phyloP scores from a whole-genome alignment of 2,329 filamentous ascomycete species.

The Scedosporium minutisporum region DNA sequence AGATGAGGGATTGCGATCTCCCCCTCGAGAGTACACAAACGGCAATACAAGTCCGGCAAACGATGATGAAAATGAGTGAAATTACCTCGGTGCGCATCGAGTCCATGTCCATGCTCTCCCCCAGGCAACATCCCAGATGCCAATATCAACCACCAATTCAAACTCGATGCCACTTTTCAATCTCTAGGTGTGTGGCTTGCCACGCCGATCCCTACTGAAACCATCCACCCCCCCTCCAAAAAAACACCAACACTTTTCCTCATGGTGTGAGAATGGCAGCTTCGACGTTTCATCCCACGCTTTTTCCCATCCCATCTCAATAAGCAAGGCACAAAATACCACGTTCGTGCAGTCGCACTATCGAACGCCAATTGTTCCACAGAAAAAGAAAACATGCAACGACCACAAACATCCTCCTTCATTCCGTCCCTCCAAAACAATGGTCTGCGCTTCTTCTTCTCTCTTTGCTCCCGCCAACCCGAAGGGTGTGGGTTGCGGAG shows the following conservation, averaged over 20 bases:
- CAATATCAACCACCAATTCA: too few relatives aligned
- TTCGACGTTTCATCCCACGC: not conserved
- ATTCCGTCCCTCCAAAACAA: not conserved
- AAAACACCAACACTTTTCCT: not conserved
- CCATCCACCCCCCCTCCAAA: not conserved
- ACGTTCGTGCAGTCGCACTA: not conserved
- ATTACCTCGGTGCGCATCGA: too few relatives aligned
- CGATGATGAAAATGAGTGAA: too few relatives aligned
- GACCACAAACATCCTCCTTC: not conserved
- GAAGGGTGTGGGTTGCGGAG: too few relatives aligned
- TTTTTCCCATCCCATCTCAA: not conserved
- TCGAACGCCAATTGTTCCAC: not conserved
- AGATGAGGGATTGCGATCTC: too few relatives aligned
- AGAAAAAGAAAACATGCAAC: not conserved
- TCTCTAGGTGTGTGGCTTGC: constrained; percentile 1
- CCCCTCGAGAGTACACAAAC: too few relatives aligned
- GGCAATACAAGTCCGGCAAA: too few relatives aligned
- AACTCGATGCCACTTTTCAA: too few relatives aligned
- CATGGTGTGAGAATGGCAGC: not conserved
- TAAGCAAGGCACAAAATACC: not conserved
- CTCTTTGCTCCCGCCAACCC: not conserved
- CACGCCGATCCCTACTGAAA: not conserved
- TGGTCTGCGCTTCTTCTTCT: not conserved
- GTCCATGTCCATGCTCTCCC: too few relatives aligned
- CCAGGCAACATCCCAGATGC: too few relatives aligned